Evolutionary conservation across 768 basidiomycete species (phyloP).

Genomic region (Harrya chromipes): DNA sequence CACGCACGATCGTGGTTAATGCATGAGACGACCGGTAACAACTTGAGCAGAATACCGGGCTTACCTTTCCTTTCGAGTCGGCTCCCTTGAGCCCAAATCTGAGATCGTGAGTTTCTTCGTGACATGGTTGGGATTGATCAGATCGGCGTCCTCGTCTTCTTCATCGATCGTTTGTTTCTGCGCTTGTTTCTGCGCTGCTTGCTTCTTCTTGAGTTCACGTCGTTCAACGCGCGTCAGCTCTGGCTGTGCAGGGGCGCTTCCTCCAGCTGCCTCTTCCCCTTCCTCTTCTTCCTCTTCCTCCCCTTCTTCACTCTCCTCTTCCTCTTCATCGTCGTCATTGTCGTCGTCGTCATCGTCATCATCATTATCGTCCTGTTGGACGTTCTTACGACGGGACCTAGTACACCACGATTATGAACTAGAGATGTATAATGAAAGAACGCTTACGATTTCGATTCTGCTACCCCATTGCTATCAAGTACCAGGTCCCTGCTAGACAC

Average conservation of each 20-base stretch:
- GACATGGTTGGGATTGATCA: conserved; percentile 78
- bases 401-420: conserved; percentile 3
- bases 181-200: conserved; percentile 46
- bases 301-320: conserved; percentile 42
- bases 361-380: conserved; percentile 33
- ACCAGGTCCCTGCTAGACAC: conserved; percentile 52
- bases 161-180: conserved; percentile 38
- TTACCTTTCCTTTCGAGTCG: conserved; percentile 65
- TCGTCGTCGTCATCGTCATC: conserved; percentile 42
- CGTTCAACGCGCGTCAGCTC: conserved; percentile 73
- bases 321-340: conserved; percentile 39
- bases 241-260: conserved; percentile 34
- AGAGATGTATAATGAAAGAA: conserved; percentile 10
- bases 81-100: conserved; percentile 64
- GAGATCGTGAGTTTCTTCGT: conserved; percentile 73
- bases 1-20: not conserved
- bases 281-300: conserved; percentile 43
- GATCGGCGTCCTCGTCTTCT: conserved; percentile 62
- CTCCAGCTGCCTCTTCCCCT: conserved; percentile 37
- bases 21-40: not conserved
- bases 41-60: conserved; percentile 7
- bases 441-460: conserved; percentile 47
- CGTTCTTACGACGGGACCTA: conserved; percentile 25
- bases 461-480: conserved; percentile 56
- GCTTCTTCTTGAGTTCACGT: conserved; percentile 81